Evolutionary conservation across 148 eudicot species (phyloP).

Genomic region (Selenicereus undatus): DNA sequence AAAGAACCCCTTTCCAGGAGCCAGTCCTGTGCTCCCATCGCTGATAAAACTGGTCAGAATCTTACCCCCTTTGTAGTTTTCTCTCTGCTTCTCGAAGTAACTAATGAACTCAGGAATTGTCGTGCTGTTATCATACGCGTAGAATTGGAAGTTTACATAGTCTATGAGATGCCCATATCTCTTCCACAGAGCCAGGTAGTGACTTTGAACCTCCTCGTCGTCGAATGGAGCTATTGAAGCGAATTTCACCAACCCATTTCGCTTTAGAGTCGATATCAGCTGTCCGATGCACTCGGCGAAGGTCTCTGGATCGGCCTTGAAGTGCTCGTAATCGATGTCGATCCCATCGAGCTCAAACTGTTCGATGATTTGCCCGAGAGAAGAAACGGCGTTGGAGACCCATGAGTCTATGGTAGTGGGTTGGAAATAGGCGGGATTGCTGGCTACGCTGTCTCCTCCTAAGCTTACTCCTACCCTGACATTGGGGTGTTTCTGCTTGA

Average conservation of each 20-base stretch:
- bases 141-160: constrained; percentile 49
- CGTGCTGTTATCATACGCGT: constrained; percentile 45
- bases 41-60: constrained; percentile 43
- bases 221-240: constrained; percentile 49
- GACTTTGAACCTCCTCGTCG: constrained; percentile 32
- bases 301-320: constrained; percentile 29
- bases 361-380: constrained; percentile 31
- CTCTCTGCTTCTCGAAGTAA: constrained; percentile 35
- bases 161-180: constrained; percentile 38
- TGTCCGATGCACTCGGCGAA: constrained; percentile 46
- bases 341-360: constrained; percentile 35
- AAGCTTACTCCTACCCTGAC: constrained; percentile 43
- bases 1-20: constrained; percentile 39
- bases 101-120: constrained; percentile 30
- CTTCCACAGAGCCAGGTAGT: constrained; percentile 39
- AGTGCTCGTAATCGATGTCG: constrained; percentile 53
- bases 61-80: constrained; percentile 42
- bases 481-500: constrained; percentile 34
- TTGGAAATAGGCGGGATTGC: constrained; percentile 32
- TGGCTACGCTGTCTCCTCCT: constrained; percentile 39
- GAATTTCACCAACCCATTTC: constrained; percentile 28
- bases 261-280: constrained; percentile 38
- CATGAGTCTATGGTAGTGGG: constrained; percentile 38
- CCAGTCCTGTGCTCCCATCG: constrained; percentile 43
- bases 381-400: constrained; percentile 45